Percentiles rank a stretch among this genome's conserved stretches.
Conservation (phyloP, 495 filamentous ascomycete species). For the Aspergillus indologenus region DNA sequence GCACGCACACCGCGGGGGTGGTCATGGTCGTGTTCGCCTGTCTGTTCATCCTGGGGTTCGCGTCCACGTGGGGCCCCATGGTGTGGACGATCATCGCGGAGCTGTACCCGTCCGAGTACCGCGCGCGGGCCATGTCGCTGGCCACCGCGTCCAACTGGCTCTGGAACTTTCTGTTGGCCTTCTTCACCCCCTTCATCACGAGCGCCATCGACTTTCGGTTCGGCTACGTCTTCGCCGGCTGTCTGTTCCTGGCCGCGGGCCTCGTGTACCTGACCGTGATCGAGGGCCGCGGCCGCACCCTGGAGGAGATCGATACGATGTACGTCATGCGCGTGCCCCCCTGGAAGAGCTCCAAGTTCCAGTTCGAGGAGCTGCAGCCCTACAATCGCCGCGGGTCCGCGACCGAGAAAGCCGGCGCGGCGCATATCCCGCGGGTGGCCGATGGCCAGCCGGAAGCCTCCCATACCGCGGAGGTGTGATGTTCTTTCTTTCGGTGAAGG, state of each 20-base stretch:
- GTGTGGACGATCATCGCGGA: constrained; percentile 79
- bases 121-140: constrained; percentile 69
- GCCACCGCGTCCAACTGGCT: constrained; percentile 82
- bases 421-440: not conserved
- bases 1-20: constrained; percentile 16
- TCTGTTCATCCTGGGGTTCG: constrained; percentile 30
- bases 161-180: constrained; percentile 81
- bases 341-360: constrained; percentile 36
- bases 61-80: constrained; percentile 77
- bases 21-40: constrained; percentile 52
- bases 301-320: constrained; percentile 84
- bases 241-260: constrained; percentile 62
- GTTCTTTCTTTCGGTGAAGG: too few species aligned
- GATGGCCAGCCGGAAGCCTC: not conserved
- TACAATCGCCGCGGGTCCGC: not conserved
- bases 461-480: not conserved
- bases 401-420: not conserved
- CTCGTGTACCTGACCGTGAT: constrained; percentile 71
- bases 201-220: constrained; percentile 65
- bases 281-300: constrained; percentile 60
- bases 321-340: constrained; percentile 48
- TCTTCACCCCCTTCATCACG: constrained; percentile 77
- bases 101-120: constrained; percentile 72
- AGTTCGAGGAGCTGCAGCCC: not conserved
- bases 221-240: constrained; percentile 76